Evolutionary conservation across 2,329 filamentous ascomycete species (phyloP).

Genomic region (Hypoxylon rubiginosum): DNA sequence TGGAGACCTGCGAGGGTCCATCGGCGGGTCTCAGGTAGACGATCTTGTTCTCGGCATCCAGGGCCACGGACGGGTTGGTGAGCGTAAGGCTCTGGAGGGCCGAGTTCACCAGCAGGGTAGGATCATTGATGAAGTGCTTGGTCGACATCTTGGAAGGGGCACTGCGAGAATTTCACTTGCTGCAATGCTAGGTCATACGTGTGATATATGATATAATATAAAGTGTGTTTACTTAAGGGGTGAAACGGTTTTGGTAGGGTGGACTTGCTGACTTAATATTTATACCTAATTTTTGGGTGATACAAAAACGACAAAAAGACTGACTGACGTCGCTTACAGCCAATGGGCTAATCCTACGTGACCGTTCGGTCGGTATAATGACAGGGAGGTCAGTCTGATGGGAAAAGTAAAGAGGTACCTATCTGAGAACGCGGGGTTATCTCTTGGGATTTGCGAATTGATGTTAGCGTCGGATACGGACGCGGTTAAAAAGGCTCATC

Average conservation of each 20-base stretch:
- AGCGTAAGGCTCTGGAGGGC: constrained; percentile 83
- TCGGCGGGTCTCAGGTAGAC: constrained; percentile 76
- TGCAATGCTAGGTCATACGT: constrained; percentile 5
- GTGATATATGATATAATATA: constrained; percentile 3
- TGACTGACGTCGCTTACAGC: constrained; percentile 1
- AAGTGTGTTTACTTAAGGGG: background rate
- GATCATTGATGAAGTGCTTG: constrained; percentile 93
- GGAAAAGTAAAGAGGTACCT: constrained; percentile 11
- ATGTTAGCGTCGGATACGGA: constrained; percentile 26
- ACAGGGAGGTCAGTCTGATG: constrained; percentile 12
- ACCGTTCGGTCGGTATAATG: constrained; percentile 11
- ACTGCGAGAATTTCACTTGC: constrained; percentile 13
- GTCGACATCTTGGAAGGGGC: constrained; percentile 59
- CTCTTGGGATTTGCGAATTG: constrained; percentile 23
- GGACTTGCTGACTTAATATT: constrained; percentile 6
- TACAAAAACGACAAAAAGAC: constrained; percentile 6
- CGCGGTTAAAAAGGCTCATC: constrained; percentile 13
- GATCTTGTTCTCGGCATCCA: constrained; percentile 86
- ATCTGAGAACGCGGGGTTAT: constrained; percentile 28
- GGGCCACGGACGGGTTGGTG: constrained; percentile 85
- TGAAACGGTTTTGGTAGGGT: background rate
- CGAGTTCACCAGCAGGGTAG: constrained; percentile 80
- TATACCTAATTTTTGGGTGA: constrained; percentile 14
- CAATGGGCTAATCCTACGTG: constrained; percentile 1
- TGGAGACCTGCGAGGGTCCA: constrained; percentile 74